A percentile compares a stretch with the other conserved stretches of the same genome.
phyloP scores from a whole-genome alignment of 106 monocot species.

The Ottelia alismoides region DNA sequence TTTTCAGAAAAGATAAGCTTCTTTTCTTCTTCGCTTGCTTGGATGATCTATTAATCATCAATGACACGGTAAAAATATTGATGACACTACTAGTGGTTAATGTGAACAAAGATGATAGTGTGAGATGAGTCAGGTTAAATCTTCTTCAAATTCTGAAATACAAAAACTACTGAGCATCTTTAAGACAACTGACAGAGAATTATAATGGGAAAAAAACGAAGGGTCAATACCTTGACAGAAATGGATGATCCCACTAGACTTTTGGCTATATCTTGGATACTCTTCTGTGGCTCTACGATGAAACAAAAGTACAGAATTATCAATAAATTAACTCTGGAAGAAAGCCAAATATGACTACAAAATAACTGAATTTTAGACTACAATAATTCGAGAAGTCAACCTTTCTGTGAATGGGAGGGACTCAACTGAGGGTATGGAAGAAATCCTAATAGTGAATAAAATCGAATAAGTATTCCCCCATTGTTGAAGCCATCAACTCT shows the following conservation, averaged over 20 bases:
- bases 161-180: not conserved
- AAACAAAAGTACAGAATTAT: too few relatives aligned
- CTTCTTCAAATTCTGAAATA: too few relatives aligned
- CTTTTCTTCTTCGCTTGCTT: slow-evolving; percentile 62
- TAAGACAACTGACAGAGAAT: not conserved
- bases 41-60: slow-evolving; percentile 72
- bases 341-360: too few relatives aligned
- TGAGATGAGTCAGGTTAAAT: too few relatives aligned
- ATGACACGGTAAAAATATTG: too few relatives aligned
- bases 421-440: slow-evolving; percentile 77
- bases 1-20: slow-evolving; percentile 86
- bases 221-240: slow-evolving; percentile 55
- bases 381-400: slow-evolving; percentile 12
- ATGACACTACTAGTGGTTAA: too few relatives aligned
- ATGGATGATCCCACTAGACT: slow-evolving; percentile 69
- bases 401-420: slow-evolving; percentile 70
- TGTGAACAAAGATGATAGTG: too few relatives aligned
- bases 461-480: slow-evolving; percentile 74
- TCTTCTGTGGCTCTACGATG: slow-evolving; percentile 38
- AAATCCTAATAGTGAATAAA: slow-evolving; percentile 80
- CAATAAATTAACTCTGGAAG: too few relatives aligned
- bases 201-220: not conserved
- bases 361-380: not conserved
- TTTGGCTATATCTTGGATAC: slow-evolving; percentile 74
- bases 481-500: slow-evolving; percentile 58